Evolutionary conservation across 495 filamentous ascomycete genomes (phyloP), one percentile per base, ranked within the genome.

Genomic region (Thozetella sp.): DNA sequence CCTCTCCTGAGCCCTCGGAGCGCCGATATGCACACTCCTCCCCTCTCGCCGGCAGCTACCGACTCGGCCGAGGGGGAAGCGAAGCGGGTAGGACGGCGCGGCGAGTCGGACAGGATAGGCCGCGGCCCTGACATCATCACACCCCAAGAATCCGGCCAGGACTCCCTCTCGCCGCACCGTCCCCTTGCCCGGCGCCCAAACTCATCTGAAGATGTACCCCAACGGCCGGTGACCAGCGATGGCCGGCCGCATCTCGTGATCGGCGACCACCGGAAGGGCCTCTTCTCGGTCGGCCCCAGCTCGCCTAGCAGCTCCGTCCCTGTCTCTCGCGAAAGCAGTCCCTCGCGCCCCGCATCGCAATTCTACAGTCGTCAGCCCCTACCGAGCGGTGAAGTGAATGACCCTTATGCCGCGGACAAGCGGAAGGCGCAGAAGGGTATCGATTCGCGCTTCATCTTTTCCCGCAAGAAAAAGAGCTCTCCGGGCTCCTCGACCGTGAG

Each of bases 361-460:
- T 82, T 79, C 56, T 85, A 84, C 58, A 82, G 80, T 22, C 80
- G 88, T 25, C 87, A 92, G 19, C 90, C 91, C 60, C 93, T 91
- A 43, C 93, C 92, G 2, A 79, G 86, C 12, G 92, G 90, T 19
- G 93, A 96, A 30, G 85, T 77, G 23, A 91, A 97, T 71, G 93
- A 98, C 67, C 93, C 94, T 9, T 96, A 96, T 72, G 90, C 92
- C 17, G 89, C 91, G 57, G 88, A 84, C 67, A 93, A 89, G 66
- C 88, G 93, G 19, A 87, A 87, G 22, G 87, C 88, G 3, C 92
- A 91, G 63, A 75, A 85, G 50, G 74, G 74, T 17, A 88, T 97
- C 45, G 94, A 98, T 65, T 80, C 89, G 22, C 84, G 93, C 61
- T 98, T 97, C 58, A 86, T 95, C 27, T 98, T 99, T 67, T 69